Conservation (phyloP, 2,329 filamentous ascomycete genomes). For the Graphiopsis chlorocephala region DNA sequence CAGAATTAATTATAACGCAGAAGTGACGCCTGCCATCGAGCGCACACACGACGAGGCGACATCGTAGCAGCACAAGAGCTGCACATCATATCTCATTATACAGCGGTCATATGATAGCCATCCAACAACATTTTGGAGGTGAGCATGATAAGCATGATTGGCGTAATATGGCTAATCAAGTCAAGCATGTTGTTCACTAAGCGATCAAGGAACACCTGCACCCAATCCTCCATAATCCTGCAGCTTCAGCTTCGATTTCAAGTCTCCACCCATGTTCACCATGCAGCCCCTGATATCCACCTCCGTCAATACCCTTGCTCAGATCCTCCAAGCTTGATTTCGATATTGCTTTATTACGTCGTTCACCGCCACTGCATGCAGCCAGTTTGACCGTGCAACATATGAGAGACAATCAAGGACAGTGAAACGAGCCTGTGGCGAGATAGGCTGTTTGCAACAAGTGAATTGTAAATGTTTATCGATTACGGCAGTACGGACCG, state of each 20-base stretch:
- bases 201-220: background rate
- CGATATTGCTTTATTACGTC: background rate
- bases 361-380: background rate
- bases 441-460: background rate
- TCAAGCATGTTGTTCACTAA: background rate
- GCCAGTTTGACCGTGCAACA: background rate
- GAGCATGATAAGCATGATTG: background rate
- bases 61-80: background rate
- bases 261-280: background rate
- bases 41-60: background rate
- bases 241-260: background rate
- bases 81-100: background rate
- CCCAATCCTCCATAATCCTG: background rate
- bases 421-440: background rate
- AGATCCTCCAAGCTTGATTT: background rate
- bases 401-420: background rate
- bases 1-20: background rate
- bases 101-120: background rate
- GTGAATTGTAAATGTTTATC: background rate
- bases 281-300: background rate
- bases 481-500: background rate
- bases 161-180: background rate
- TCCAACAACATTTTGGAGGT: background rate
- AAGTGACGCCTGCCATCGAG: background rate
- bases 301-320: background rate